phyloP scores from a whole-genome alignment of 495 filamentous ascomycete species.

The Neurospora tetraspora region DNA sequence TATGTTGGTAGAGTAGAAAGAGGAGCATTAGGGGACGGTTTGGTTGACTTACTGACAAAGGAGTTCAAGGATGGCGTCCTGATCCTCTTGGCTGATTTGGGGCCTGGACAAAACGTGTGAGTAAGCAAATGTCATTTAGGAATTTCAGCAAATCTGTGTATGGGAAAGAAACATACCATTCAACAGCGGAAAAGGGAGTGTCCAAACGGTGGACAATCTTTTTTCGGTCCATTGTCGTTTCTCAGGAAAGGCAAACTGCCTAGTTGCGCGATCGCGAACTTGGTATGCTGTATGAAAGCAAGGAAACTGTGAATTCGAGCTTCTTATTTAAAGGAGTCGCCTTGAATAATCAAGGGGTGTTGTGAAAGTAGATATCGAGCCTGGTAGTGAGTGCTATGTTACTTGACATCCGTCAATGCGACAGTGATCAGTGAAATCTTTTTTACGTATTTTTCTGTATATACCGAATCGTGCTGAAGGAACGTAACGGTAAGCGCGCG shows the following conservation, averaged over 20 bases:
- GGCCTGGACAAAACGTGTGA: conserved; percentile 30
- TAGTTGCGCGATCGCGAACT: background rate
- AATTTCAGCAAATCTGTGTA: background rate
- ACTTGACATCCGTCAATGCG: background rate
- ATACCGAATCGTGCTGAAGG: background rate
- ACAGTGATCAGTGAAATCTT: background rate
- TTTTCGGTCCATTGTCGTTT: conserved; percentile 19
- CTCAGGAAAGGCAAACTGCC: background rate
- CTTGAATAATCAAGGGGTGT: background rate
- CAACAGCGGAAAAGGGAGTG: conserved; percentile 20
- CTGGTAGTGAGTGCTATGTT: background rate
- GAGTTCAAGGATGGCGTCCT: conserved; percentile 45
- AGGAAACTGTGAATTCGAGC: background rate
- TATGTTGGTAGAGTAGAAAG: background rate
- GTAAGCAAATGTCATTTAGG: background rate
- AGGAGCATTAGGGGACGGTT: background rate
- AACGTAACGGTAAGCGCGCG: background rate
- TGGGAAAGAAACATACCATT: conserved; percentile 13
- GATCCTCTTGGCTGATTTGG: conserved; percentile 33
- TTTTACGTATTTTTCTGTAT: background rate
- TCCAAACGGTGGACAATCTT: conserved; percentile 21
- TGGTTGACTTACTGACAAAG: conserved; percentile 40
- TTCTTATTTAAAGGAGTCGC: background rate
- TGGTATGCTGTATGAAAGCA: background rate
- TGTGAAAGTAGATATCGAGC: background rate